Base-by-base conservation (phyloP, 2,329 filamentous ascomycete genomes). In the Phialophora verrucosa region DNA sequence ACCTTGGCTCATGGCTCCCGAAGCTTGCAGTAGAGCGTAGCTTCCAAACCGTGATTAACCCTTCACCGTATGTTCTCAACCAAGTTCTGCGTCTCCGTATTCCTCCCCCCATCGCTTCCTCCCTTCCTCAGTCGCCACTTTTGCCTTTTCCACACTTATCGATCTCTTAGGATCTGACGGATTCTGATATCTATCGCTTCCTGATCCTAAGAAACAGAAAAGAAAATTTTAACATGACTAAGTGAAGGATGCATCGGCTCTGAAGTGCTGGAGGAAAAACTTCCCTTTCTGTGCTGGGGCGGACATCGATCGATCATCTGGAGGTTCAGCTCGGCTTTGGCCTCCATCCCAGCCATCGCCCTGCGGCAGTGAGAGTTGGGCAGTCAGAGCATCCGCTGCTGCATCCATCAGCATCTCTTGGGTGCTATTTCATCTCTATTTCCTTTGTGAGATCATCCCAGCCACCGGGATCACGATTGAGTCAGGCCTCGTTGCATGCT, bases 281-380 rank as follows among this genome's bases (percentile, higher is more conserved):
- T 49, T 59, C 57, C 42, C 29, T n/a, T 17, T 50, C 50, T 6
- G 59, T 29, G 31, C 59, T 61, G 47, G 49, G 31, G 47, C 29
- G 49, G 29, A 61, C 12, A 53, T 61, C 47, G 59, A 61, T 54
- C 49, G 38, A 32, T 61, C 10, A 54, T 54, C 49, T 38, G 25
- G 50, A 42, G 59, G 29, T 44, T 35, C 49, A 14, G 10, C 35
- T 20, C 32, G 20, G 59, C 29, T 35, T 25, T n/a, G 49, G n/a
- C 53, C 49, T 42, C 31, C 51, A 23, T 29, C 32, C 59, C 58
- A 35, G 53, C 59, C 49, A 61, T 32, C 47, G 44, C 49, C 29
- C 25, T 61, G n/a, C 7, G 4, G 20, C 25, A 55, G 53, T 35
- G 53, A 20, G 29, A 29, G 25, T n/a, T 29, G 53, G 29, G 27